These are phyloP conservation scores for Phycomyces blakesleeanus DNA, from an alignment of 192 early-diverging fungal genomes.

Conservation along the genomic window DNA sequence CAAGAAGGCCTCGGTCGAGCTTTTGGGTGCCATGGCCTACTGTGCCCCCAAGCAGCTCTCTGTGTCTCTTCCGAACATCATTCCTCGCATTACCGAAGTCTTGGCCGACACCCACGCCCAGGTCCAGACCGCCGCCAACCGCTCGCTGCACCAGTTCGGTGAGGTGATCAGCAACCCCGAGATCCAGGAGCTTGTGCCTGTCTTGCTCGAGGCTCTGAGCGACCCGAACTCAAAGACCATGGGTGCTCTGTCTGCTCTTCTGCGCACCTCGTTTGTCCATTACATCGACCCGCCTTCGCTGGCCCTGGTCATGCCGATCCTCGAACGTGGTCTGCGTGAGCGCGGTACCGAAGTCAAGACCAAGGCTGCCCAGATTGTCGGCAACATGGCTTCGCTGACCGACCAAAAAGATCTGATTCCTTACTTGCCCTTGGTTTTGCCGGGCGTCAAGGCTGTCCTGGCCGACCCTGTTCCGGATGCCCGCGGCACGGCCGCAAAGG, in stretches of 20 bases:
- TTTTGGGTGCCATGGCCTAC: constrained; percentile 92
- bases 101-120: constrained; percentile 90
- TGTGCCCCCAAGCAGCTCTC: constrained; percentile 94
- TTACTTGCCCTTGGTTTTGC: constrained; percentile 79
- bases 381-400: constrained; percentile 95
- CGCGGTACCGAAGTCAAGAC: constrained; percentile 90
- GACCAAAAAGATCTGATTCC: constrained; percentile 91
- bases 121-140: constrained; percentile 83
- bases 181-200: constrained; percentile 88
- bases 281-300: constrained; percentile 97
- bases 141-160: constrained; percentile 84
- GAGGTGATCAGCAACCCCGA: constrained; percentile 98
- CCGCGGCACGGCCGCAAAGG: constrained; percentile 88
- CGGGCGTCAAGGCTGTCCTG: constrained; percentile 85
- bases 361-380: constrained; percentile 95
- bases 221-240: constrained; percentile 88
- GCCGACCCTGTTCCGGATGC: constrained; percentile 96
- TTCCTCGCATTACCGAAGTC: constrained; percentile 89
- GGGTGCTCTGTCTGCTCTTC: constrained; percentile 74
- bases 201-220: constrained; percentile 77
- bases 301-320: constrained; percentile 91
- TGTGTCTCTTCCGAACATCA: constrained; percentile 82
- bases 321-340: constrained; percentile 88
- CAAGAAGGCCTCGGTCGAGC: constrained; percentile 95
- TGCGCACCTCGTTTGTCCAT: constrained; percentile 95